Percentiles rank a stretch among this genome's conserved stretches.
These are phyloP conservation scores for Epichloe typhina DNA, from an alignment of 2,329 filamentous ascomycete species.

Conservation along the genomic window DNA sequence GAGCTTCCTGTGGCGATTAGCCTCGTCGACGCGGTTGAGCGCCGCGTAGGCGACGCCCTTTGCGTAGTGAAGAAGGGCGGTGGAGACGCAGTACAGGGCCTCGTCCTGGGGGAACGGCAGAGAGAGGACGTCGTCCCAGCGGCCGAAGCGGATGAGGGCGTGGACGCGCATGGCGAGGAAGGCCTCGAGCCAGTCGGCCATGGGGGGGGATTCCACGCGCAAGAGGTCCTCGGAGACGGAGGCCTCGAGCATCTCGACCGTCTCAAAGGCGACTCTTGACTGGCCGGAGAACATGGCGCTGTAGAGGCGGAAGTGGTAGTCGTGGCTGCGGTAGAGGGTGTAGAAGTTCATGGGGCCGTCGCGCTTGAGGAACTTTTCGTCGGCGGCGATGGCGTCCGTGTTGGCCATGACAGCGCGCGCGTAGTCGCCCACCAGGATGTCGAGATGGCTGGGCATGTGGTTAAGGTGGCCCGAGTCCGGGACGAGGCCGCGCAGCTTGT, in stretches of 20 bases:
- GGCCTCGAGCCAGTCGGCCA: slow-evolving; percentile 68
- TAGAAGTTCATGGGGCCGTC: slow-evolving; percentile 59
- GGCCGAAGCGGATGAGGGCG: slow-evolving; percentile 58
- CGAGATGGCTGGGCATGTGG: slow-evolving; percentile 69
- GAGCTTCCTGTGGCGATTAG: slow-evolving; percentile 32
- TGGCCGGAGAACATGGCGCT: slow-evolving; percentile 66
- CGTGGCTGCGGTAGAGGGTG: slow-evolving; percentile 60
- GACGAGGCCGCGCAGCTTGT: slow-evolving; percentile 49
- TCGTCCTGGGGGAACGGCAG: slow-evolving; percentile 43
- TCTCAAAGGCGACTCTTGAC: slow-evolving; percentile 47
- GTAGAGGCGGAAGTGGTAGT: slow-evolving; percentile 65
- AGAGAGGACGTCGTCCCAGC: slow-evolving; percentile 52
- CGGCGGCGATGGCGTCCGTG: slow-evolving; percentile 49
- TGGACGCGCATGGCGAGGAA: slow-evolving; percentile 57
- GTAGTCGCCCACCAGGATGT: slow-evolving; percentile 62
- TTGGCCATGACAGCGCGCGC: slow-evolving; percentile 53
- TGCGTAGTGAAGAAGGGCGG: slow-evolving; percentile 55
- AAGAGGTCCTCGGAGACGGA: slow-evolving; percentile 52
- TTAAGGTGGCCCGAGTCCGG: slow-evolving; percentile 58
- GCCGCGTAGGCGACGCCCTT: slow-evolving; percentile 55
- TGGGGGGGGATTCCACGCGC: slow-evolving; percentile 51
- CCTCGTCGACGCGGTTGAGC: slow-evolving; percentile 38
- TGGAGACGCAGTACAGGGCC: slow-evolving; percentile 54
- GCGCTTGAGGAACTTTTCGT: slow-evolving; percentile 49
- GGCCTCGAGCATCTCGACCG: slow-evolving; percentile 43